phyloP scores from a whole-genome alignment of 352 stramenopile genomes.

The Globisporangium canariense region DNA sequence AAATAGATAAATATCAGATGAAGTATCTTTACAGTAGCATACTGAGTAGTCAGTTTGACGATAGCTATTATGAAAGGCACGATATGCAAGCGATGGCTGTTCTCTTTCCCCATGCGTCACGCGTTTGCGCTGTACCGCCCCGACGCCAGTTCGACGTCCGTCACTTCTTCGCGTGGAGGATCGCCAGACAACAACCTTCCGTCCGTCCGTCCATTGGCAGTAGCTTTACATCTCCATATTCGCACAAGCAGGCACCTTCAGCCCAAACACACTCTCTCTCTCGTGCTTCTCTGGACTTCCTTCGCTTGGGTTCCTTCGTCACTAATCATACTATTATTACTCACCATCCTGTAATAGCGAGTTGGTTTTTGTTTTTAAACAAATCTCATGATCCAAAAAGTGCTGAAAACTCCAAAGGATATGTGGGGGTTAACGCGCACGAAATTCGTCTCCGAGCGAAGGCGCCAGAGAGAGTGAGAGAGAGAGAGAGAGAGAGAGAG shows the following conservation, averaged over 20 bases:
- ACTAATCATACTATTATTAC: no score
- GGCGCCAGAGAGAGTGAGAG: no score
- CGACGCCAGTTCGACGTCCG: constrained; percentile 1
- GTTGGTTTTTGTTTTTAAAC: not conserved
- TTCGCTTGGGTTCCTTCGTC: not conserved
- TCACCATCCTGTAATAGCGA: not conserved
- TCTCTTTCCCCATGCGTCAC: constrained; percentile 7
- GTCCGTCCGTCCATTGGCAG: not conserved
- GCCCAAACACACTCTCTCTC: not conserved
- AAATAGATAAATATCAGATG: not conserved
- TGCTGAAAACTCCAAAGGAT: not conserved
- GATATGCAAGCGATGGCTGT: not conserved
- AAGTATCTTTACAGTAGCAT: not conserved
- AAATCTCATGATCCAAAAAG: not conserved
- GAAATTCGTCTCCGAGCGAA: not conserved
- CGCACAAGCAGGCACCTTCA: not conserved
- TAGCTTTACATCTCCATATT: not conserved
- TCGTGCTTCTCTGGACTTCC: not conserved
- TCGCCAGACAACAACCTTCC: not conserved
- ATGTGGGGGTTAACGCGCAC: not conserved
- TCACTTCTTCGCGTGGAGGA: not conserved
- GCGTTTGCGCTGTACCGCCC: not conserved
- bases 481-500: no score
- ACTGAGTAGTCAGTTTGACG: no score
- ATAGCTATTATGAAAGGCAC: not conserved